Evolutionary conservation across 345 rosid species (phyloP).

Genomic region (Rubroshorea leprosula): DNA sequence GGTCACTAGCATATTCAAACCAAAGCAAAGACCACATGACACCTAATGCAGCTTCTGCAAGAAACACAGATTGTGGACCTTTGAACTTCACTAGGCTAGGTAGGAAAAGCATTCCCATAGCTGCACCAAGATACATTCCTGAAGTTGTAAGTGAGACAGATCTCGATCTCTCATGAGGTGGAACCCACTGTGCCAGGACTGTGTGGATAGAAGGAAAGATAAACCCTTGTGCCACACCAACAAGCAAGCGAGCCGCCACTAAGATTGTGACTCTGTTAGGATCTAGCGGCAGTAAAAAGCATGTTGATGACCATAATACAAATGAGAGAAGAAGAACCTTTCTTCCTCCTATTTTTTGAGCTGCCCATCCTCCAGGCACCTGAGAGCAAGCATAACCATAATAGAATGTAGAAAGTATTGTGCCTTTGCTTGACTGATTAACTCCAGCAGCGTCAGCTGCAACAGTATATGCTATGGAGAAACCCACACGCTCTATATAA

Average conservation of each 20-base stretch:
- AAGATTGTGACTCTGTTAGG: slow-evolving; percentile 56
- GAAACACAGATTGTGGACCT: slow-evolving; percentile 87
- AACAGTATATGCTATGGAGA: slow-evolving; percentile 85
- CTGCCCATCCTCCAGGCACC: slow-evolving; percentile 98
- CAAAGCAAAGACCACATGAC: slow-evolving; percentile 83
- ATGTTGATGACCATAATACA: slow-evolving; percentile 84
- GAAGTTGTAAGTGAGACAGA: slow-evolving; percentile 93
- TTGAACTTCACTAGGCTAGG: slow-evolving; percentile 77
- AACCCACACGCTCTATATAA: slow-evolving; percentile 94
- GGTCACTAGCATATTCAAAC: slow-evolving; percentile 75
- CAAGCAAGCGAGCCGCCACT: slow-evolving; percentile 84
- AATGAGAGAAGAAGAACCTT: slow-evolving; percentile 84
- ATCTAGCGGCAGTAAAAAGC: slow-evolving; percentile 77
- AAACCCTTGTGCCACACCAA: slow-evolving; percentile 97
- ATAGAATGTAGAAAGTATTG: slow-evolving; percentile 78
- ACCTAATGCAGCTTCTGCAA: slow-evolving; percentile 85
- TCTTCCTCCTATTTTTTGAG: slow-evolving; percentile 86
- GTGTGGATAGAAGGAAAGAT: slow-evolving; percentile 96
- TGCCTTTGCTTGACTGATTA: slow-evolving; percentile 87
- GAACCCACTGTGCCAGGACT: slow-evolving; percentile 97
- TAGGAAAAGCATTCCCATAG: slow-evolving; percentile 91
- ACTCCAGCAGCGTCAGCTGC: slow-evolving; percentile 92
- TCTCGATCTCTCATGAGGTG: slow-evolving; percentile 97
- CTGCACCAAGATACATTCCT: slow-evolving; percentile 97
- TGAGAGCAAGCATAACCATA: slow-evolving; percentile 94